These are phyloP conservation scores for Erythrophleum ivorense DNA, from an alignment of 331 rosid genomes.

Conservation along the genomic window DNA sequence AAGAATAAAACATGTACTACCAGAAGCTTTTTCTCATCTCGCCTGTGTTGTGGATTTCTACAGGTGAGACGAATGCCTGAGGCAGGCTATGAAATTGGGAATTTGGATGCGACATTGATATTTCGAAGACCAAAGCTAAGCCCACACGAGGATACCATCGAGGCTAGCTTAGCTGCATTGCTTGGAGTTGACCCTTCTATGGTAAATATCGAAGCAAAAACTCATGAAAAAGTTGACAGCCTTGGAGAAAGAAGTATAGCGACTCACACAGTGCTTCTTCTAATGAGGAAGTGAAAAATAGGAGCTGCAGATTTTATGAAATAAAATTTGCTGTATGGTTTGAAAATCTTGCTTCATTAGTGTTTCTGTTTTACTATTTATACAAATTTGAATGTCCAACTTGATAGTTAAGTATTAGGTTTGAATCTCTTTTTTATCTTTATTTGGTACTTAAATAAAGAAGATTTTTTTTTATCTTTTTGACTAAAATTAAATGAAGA, in stretches of 20 bases:
- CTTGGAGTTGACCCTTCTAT: constrained; percentile 87
- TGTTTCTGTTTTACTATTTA: no score
- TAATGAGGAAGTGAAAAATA: constrained; percentile 70
- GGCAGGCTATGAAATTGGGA: constrained; percentile 95
- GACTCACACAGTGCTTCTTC: constrained; percentile 95
- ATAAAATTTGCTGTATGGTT: no score
- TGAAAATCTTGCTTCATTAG: no score
- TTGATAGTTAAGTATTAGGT: no score
- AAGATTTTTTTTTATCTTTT: no score
- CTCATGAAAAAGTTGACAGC: constrained; percentile 97
- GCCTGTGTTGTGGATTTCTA: neutral
- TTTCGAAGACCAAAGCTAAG: constrained; percentile 96
- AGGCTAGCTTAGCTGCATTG: constrained; percentile 79
- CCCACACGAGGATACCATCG: constrained; percentile 91
- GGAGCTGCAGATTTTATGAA: constrained; percentile 4
- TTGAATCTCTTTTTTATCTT: no score
- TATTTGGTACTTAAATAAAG: no score
- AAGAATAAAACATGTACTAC: neutral
- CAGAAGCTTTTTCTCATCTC: constrained; percentile 3
- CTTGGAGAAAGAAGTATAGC: constrained; percentile 99
- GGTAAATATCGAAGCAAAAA: constrained; percentile 91
- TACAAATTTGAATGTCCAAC: no score
- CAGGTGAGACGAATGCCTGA: constrained; percentile 94
- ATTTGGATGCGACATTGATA: constrained; percentile 91
- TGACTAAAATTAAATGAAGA: no score